phyloP scores from a whole-genome alignment of 345 rosid species.

The Bruguiera gymnorhiza region DNA sequence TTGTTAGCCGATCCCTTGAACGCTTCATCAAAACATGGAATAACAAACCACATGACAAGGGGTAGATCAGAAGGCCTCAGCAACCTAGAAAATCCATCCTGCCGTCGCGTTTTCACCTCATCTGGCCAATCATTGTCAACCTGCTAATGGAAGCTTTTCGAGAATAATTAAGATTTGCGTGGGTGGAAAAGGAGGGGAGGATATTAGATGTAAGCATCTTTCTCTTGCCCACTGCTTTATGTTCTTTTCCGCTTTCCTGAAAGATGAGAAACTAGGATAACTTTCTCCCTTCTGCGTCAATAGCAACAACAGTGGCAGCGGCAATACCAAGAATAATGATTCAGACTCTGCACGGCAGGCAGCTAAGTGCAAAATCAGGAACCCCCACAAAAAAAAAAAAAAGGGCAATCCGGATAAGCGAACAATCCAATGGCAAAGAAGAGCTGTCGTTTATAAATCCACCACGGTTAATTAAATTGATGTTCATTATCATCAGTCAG shows the following conservation, averaged over 20 bases:
- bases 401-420: too few species aligned
- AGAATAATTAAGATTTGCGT: not conserved
- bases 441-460: too few species aligned
- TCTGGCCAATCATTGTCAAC: not conserved
- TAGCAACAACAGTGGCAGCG: too few species aligned
- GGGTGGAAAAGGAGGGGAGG: not conserved
- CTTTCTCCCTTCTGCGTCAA: not conserved
- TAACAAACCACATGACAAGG: not conserved
- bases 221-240: not conserved
- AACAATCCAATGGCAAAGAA: too few species aligned
- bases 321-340: too few species aligned
- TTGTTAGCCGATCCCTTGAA: not conserved
- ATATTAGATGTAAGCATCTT: not conserved
- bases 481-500: too few species aligned
- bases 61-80: not conserved
- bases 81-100: not conserved
- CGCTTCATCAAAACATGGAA: not conserved
- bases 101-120: not conserved
- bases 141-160: not conserved
- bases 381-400: too few species aligned
- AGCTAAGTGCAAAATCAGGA: too few species aligned
- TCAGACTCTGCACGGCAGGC: too few species aligned
- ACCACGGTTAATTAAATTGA: too few species aligned
- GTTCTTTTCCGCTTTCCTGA: too few species aligned
- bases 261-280: not conserved